phyloP scores from a whole-genome alignment of 495 filamentous ascomycete genomes.

The Aspergillus sclerotioniger region DNA sequence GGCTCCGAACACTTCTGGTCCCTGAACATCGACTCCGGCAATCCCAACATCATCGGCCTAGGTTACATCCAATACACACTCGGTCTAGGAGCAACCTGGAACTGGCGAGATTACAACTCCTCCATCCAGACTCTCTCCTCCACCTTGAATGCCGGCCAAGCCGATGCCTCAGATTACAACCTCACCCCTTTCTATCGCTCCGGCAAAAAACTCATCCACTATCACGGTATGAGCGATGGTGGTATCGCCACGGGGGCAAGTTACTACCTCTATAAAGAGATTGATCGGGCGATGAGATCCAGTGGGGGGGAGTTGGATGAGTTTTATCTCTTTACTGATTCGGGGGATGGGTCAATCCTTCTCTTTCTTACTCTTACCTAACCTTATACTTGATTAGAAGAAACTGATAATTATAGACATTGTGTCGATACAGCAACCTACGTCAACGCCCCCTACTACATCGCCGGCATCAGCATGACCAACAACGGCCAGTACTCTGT shows the following conservation, averaged over 20 bases:
- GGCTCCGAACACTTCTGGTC: slow-evolving; percentile 26
- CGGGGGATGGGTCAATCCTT: slow-evolving; percentile 33
- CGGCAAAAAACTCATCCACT: slow-evolving; percentile 54
- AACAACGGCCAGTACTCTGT: slow-evolving; percentile 15
- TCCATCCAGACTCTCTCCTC: slow-evolving; percentile 26
- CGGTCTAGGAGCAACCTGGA: background rate
- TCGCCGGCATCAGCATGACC: background rate
- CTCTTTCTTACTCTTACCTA: no score
- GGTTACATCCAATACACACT: no score
- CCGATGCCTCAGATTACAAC: slow-evolving; percentile 46
- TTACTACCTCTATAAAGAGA: slow-evolving; percentile 18
- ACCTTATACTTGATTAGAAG: no score
- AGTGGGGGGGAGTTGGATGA: slow-evolving; percentile 17
- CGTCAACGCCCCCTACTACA: background rate
- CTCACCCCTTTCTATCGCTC: slow-evolving; percentile 42
- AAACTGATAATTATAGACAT: background rate
- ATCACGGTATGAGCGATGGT: slow-evolving; percentile 52
- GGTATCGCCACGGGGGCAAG: slow-evolving; percentile 10
- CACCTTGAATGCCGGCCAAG: slow-evolving; percentile 30
- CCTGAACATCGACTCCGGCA: background rate
- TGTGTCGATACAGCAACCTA: slow-evolving; percentile 11
- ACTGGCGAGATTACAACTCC: slow-evolving; percentile 7
- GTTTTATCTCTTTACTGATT: slow-evolving; percentile 39
- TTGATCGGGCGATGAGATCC: background rate
- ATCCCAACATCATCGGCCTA: no score